Percentiles rank a stretch among this genome's conserved stretches.
Evolutionary conservation across 2,329 filamentous ascomycete genomes (phyloP).

Genomic region (Fusarium sp.): DNA sequence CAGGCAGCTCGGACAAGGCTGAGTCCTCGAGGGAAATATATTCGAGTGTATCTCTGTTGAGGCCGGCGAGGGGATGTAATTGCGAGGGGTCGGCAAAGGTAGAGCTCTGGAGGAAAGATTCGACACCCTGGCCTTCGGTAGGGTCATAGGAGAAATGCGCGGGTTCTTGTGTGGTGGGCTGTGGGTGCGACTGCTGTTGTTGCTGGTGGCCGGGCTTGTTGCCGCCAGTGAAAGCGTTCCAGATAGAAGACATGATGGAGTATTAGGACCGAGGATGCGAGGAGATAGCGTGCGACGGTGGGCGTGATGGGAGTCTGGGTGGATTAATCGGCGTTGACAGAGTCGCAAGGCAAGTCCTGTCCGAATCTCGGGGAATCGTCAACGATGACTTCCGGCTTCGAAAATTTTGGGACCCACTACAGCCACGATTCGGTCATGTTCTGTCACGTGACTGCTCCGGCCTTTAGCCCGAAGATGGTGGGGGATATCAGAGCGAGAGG

Average conservation of each 20-base stretch:
- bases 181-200: conserved; percentile 56
- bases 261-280: conserved; percentile 30
- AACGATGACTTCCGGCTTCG: conserved; percentile 44
- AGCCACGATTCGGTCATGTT: conserved; percentile 31
- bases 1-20: conserved; percentile 86
- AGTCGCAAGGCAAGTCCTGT: conserved; percentile 49
- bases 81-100: conserved; percentile 87
- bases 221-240: conserved; percentile 74
- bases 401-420: conserved; percentile 52
- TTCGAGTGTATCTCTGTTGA: conserved; percentile 94
- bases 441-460: conserved; percentile 34
- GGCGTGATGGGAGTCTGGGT: conserved; percentile 37
- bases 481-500: conserved; percentile 1
- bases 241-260: conserved; percentile 69
- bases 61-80: conserved; percentile 92
- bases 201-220: conserved; percentile 63
- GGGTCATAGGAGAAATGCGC: conserved; percentile 77
- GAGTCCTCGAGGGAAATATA: conserved; percentile 96
- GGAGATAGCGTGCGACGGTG: conserved; percentile 27
- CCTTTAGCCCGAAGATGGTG: conserved; percentile 14
- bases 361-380: conserved; percentile 46
- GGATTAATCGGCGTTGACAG: conserved; percentile 36
- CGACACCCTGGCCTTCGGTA: conserved; percentile 82
- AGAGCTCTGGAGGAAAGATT: conserved; percentile 85
- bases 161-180: conserved; percentile 61